phyloP scores from a whole-genome alignment of 2,329 filamentous ascomycete species.

The Pseudogymnoascus sp. region DNA sequence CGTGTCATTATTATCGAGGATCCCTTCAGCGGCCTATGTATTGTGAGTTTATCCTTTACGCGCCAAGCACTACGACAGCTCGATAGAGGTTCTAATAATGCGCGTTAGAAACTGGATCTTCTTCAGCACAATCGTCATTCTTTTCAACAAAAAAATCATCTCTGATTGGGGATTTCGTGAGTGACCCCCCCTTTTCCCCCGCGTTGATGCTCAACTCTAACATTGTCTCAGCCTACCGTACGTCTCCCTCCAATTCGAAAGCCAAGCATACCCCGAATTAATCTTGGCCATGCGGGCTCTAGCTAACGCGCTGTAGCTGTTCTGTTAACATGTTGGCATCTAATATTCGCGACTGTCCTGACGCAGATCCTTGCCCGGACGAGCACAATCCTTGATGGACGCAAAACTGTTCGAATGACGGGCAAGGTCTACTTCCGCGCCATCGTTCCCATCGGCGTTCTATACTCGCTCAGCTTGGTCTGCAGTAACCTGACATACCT shows the following conservation, averaged over 20 bases:
- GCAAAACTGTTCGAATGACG: slow-evolving; percentile 53
- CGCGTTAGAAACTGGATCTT: slow-evolving; percentile 63
- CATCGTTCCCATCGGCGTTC: slow-evolving; percentile 56
- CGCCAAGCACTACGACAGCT: background rate
- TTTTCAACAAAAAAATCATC: slow-evolving; percentile 90
- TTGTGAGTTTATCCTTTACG: background rate
- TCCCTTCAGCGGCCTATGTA: slow-evolving; percentile 4
- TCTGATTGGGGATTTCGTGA: slow-evolving; percentile 66
- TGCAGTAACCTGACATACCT: slow-evolving; percentile 61
- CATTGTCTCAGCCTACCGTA: slow-evolving; percentile 35
- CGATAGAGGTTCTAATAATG: background rate
- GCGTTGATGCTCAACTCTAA: slow-evolving; percentile 22
- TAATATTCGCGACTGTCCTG: slow-evolving; percentile 55
- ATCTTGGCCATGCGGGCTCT: background rate
- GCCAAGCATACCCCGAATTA: background rate
- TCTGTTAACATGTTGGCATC: slow-evolving; percentile 59
- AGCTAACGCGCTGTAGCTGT: slow-evolving; percentile 31
- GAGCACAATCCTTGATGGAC: slow-evolving; percentile 53
- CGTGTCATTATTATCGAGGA: slow-evolving; percentile 1
- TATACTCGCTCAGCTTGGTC: slow-evolving; percentile 57
- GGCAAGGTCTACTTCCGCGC: slow-evolving; percentile 51
- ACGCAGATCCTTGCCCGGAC: slow-evolving; percentile 58
- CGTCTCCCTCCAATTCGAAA: slow-evolving; percentile 19
- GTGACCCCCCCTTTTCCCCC: slow-evolving; percentile 27
- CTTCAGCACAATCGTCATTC: slow-evolving; percentile 73